Base-by-base conservation (phyloP, 805 yeast genomes). In the Nematodospora valgi region DNA sequence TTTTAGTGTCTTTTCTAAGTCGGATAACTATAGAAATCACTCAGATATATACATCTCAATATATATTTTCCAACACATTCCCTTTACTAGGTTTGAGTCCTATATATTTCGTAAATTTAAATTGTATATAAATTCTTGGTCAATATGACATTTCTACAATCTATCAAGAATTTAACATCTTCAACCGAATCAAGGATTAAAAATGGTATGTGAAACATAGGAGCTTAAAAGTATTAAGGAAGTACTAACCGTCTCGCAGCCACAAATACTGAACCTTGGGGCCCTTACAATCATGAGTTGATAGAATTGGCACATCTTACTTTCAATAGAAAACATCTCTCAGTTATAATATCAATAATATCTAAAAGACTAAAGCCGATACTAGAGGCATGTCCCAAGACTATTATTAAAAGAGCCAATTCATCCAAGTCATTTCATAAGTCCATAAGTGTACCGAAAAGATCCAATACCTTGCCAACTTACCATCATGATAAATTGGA, bases 241-340 rank as follows among this genome's bases (percentile, higher is more conserved):
- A 9, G 6, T 24, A 24, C 36, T 15, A 26, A 27, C 35, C n/a
- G n/a, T n/a, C n/a, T n/a, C n/a, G n/a, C n/a, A n/a, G n/a, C 80
- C 6, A 77, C 82, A 16, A 72, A 68, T 43, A 66, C 64, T 38
- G 80, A 76, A 39, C 61, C 68, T 2, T 59, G 68, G 46, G 80
- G 83, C 1, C 82, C 82, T 0, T 72, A 74, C 6, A 73, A 77
- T n/a, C 59, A 70, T 5, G 72, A 78, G 39, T 58, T 79, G 49
- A 70, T 70, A 38, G 77, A 76, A 32, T 54, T 79, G 2, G 66
- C 81, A 1, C 54, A 61, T 3, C 50, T 75, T 15, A 67, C 83
- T 0, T 64, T 59, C 36, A 54, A 64, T 31, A 41, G 61, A 11
- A 59, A 57, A 40, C 61, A 69, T 8, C 45, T 73, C 19, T 50